Percentiles rank a stretch among this genome's conserved stretches.
phyloP scores from a whole-genome alignment of 2,329 filamentous ascomycete species.

The Epichloe typhina region DNA sequence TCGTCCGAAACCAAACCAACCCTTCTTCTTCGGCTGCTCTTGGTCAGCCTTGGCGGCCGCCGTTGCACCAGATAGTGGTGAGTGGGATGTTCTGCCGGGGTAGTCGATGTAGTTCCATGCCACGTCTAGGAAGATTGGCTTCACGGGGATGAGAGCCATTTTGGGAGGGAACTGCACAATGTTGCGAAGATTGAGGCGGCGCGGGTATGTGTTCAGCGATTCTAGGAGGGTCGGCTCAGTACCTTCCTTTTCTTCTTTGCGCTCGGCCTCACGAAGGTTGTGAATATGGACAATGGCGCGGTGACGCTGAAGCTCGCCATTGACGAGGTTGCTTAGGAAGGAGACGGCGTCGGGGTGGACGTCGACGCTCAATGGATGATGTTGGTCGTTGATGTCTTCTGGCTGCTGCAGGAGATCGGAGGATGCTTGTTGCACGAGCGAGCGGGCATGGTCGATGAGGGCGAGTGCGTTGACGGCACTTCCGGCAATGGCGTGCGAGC shows the following conservation, averaged over 20 bases:
- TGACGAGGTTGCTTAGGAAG: slow-evolving; percentile 48
- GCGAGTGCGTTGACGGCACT: slow-evolving; percentile 72
- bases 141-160: slow-evolving; percentile 72
- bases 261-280: slow-evolving; percentile 42
- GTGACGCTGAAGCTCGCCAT: slow-evolving; percentile 62
- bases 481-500: slow-evolving; percentile 65
- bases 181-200: slow-evolving; percentile 60
- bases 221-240: slow-evolving; percentile 50
- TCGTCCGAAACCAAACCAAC: slow-evolving; percentile 66
- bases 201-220: slow-evolving; percentile 62
- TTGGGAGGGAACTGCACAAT: slow-evolving; percentile 80
- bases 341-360: slow-evolving; percentile 46
- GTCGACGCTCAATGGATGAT: slow-evolving; percentile 48
- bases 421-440: slow-evolving; percentile 44
- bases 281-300: slow-evolving; percentile 78
- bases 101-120: slow-evolving; percentile 98
- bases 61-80: slow-evolving; percentile 9
- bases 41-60: slow-evolving; percentile 22
- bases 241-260: slow-evolving; percentile 21
- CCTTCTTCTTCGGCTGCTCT: slow-evolving; percentile 43
- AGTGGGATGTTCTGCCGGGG: slow-evolving; percentile 41
- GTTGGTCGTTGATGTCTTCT: slow-evolving; percentile 9
- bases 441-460: slow-evolving; percentile 59
- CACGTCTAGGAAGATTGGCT: slow-evolving; percentile 90
- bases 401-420: slow-evolving; percentile 29